These are phyloP conservation scores for Boletus pseudo-olivaceus DNA, from an alignment of 768 basidiomycete genomes.

Conservation along the genomic window DNA sequence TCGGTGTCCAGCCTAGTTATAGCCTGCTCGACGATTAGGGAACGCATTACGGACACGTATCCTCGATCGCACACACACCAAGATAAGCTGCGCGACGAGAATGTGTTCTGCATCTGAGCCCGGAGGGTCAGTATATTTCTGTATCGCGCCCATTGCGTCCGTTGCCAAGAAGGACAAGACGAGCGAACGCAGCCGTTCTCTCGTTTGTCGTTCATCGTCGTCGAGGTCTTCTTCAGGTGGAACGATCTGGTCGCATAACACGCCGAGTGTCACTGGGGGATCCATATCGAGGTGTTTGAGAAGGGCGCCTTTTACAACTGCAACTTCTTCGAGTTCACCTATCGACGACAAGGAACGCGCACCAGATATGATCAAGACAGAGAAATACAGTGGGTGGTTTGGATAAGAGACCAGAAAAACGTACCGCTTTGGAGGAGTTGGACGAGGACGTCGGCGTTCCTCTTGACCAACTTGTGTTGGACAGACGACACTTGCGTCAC, in stretches of 20 bases:
- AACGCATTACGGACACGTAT: neutral
- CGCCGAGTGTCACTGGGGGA: slow-evolving; percentile 54
- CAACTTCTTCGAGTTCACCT: slow-evolving; percentile 68
- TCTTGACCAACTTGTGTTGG: slow-evolving; percentile 57
- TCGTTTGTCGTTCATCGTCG: slow-evolving; percentile 55
- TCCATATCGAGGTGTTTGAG: slow-evolving; percentile 64
- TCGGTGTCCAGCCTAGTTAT: slow-evolving; percentile 40
- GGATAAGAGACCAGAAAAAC: slow-evolving; percentile 21
- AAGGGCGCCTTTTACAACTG: slow-evolving; percentile 56
- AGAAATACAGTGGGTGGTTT: slow-evolving; percentile 2
- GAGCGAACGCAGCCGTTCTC: slow-evolving; percentile 54
- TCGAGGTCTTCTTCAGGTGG: slow-evolving; percentile 49
- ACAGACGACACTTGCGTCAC: slow-evolving; percentile 49
- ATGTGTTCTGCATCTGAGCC: slow-evolving; percentile 46
- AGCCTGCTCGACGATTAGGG: slow-evolving; percentile 37
- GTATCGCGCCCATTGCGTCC: slow-evolving; percentile 46
- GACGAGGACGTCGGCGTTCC: slow-evolving; percentile 74
- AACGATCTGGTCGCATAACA: slow-evolving; percentile 65
- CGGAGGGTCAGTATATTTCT: slow-evolving; percentile 40
- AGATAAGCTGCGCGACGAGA: slow-evolving; percentile 45
- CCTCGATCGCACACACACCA: slow-evolving; percentile 36
- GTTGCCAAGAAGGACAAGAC: slow-evolving; percentile 58
- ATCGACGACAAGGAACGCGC: slow-evolving; percentile 6
- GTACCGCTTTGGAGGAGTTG: slow-evolving; percentile 72
- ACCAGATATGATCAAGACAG: slow-evolving; percentile 21